phyloP scores from a whole-genome alignment of 805 yeast genomes.

The Maudiozyma serrabonitensis region DNA sequence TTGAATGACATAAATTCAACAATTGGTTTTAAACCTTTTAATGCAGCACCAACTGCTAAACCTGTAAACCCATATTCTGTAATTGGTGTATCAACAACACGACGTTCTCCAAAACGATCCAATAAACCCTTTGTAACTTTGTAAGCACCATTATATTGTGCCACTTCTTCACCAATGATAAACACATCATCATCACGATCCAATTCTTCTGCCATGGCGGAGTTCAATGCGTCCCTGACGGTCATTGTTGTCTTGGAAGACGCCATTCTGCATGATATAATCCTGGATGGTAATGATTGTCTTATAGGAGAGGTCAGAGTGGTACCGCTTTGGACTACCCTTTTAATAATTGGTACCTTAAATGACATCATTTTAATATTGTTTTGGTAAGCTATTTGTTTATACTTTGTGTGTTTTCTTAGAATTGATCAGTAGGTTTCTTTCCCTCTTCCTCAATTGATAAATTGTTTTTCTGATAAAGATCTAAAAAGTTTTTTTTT shows the following conservation, averaged over 20 bases:
- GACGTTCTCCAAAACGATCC: constrained; percentile 89
- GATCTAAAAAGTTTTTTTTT: no score
- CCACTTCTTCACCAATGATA: constrained; percentile 98
- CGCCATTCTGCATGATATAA: constrained; percentile 14
- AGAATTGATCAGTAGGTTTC: no score
- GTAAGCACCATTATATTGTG: constrained; percentile 98
- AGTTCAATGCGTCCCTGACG: constrained; percentile 93
- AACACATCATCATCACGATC: constrained; percentile 92
- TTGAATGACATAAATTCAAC: constrained; percentile 99
- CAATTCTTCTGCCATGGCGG: constrained; percentile 93
- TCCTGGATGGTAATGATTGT: neutral
- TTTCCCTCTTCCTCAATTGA: no score
- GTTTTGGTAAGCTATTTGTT: no score
- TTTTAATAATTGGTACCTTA: no score
- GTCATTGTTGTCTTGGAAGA: constrained; percentile 58
- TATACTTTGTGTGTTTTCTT: no score
- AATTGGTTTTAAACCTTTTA: constrained; percentile 91
- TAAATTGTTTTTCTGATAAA: no score
- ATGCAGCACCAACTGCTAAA: constrained; percentile 89
- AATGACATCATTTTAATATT: no score
- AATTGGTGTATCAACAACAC: constrained; percentile 93
- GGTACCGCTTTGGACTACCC: neutral
- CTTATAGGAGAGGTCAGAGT: neutral
- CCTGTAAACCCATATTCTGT: constrained; percentile 99
- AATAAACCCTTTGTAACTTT: constrained; percentile 91